Base-by-base conservation (phyloP, 2,329 filamentous ascomycete species). In the Zalaria obscura region DNA sequence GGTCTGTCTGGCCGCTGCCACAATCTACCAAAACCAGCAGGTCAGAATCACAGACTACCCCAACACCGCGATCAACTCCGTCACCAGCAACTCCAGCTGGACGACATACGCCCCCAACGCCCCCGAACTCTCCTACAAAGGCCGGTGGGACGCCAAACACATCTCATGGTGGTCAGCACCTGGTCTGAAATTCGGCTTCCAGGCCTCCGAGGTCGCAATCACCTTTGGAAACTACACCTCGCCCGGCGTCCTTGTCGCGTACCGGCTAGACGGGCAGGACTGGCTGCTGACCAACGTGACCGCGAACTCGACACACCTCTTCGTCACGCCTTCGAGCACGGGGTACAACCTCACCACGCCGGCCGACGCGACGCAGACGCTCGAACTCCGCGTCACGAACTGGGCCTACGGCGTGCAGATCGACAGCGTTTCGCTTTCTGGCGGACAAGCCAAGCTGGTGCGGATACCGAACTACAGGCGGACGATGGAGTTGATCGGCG, bases 241-340 rank as follows among this genome's bases (percentile, higher is more conserved):
- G 9, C 55, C 66, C 40, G 63, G 61, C 9, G 69, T 70, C 8
- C 61, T 78, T 2, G 57, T 79, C 27, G 74, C 67, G 4, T 78
- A 75, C 53, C 68, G 73, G n/a, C 62, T 77, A 26, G 65, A 65
- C 34, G 72, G 72, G 3, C 65, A 73, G 39, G 74, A 76, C 51
- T 79, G 75, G 75, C 60, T 64, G 42, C 72, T 78, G 50, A 75
- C 72, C 29, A 78, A 79, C 50, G 67, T 78, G 36, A 76, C 73
- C 2, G 65, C 67, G 0, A 64, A 66, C 26, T 63, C 63, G 8
- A 77, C 73, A 0, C 73, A 78, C 52, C 64, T 75, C 11, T 66
- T 79, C 37, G 61, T 75, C 38, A 65, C 58, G 25, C 55, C 64
- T 0, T 52, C 53, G n/a, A 70, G 66, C 0, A 58, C 65, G 0